These are phyloP conservation scores for Exophiala xenobiotica DNA, from an alignment of 2,329 filamentous ascomycete species.

Conservation along the genomic window DNA sequence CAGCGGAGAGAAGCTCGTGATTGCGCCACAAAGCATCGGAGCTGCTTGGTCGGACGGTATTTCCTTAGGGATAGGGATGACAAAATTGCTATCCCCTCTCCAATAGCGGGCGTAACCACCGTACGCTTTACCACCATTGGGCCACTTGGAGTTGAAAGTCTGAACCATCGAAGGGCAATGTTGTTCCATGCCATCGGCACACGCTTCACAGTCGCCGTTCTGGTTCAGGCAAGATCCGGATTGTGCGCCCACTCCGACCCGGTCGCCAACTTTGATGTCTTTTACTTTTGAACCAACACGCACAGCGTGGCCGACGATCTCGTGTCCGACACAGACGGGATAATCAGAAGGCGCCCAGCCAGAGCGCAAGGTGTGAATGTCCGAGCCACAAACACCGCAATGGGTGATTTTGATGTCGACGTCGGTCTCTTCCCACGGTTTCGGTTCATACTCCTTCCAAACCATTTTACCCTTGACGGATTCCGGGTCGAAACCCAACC, in stretches of 20 bases:
- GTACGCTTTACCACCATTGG: constrained; percentile 62
- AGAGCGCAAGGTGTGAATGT: constrained; percentile 43
- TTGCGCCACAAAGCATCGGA: constrained; percentile 74
- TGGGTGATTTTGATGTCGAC: constrained; percentile 66
- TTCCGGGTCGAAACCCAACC: constrained; percentile 52
- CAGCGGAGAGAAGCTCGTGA: constrained; percentile 72
- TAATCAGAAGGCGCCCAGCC: constrained; percentile 38
- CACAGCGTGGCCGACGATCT: constrained; percentile 61
- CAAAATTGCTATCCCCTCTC: constrained; percentile 47
- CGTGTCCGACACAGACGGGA: constrained; percentile 60
- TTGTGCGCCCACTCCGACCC: constrained; percentile 64
- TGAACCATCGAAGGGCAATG: constrained; percentile 46
- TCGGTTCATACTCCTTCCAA: constrained; percentile 37
- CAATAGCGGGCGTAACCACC: constrained; percentile 63
- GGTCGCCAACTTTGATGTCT: constrained; percentile 59
- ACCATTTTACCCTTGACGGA: constrained; percentile 49
- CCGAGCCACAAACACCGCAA: constrained; percentile 65
- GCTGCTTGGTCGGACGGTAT: constrained; percentile 55
- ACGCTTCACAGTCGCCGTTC: constrained; percentile 53
- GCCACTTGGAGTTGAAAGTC: constrained; percentile 61
- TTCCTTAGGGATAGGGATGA: constrained; percentile 48
- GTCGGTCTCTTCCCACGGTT: constrained; percentile 57
- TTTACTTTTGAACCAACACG: constrained; percentile 50
- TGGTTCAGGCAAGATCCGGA: constrained; percentile 53
- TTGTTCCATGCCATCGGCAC: constrained; percentile 44